These are phyloP conservation scores for Ceratorhiza oryzae-sativae DNA, from an alignment of 1,284 basidiomycete species.

Conservation along the genomic window DNA sequence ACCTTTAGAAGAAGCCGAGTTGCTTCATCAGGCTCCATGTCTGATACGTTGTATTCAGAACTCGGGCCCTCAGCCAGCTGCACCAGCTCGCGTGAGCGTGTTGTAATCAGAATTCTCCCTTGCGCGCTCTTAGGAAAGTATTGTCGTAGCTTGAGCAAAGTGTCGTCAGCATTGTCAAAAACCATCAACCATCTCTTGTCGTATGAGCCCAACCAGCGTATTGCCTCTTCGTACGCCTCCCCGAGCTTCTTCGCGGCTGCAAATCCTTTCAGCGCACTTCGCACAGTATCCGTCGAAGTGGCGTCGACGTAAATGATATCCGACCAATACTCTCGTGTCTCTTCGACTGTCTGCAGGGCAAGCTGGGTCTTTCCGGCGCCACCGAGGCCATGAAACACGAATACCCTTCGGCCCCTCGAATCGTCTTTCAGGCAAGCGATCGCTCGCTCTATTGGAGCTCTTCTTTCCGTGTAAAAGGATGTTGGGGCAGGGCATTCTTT, in stretches of 20 bases:
- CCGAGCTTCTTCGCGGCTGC: neutral
- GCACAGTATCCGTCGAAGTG: slow-evolving; percentile 4
- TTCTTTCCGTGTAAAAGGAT: neutral
- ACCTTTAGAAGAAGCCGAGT: neutral
- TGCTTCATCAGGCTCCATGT: slow-evolving; percentile 26
- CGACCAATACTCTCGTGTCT: slow-evolving; percentile 5
- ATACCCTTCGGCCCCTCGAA: neutral
- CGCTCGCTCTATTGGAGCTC: neutral
- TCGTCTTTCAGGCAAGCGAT: neutral
- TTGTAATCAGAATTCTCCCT: slow-evolving; percentile 19
- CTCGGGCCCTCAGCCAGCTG: neutral
- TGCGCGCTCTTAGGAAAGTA: slow-evolving; percentile 12
- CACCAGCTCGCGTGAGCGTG: slow-evolving; percentile 2
- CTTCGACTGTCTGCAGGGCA: neutral
- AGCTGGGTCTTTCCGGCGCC: slow-evolving; percentile 37
- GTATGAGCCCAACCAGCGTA: slow-evolving; percentile 20
- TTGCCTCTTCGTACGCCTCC: neutral
- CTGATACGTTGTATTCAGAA: slow-evolving; percentile 11
- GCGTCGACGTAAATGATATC: slow-evolving; percentile 28
- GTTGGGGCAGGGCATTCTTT: neutral
- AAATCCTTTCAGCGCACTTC: neutral
- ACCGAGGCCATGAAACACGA: slow-evolving; percentile 27
- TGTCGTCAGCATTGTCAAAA: slow-evolving; percentile 39
- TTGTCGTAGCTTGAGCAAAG: neutral
- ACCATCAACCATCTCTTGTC: slow-evolving; percentile 27